These are phyloP conservation scores for Breviolum minutum DNA, from an alignment of 73 alveolate genomes.

Conservation along the genomic window DNA sequence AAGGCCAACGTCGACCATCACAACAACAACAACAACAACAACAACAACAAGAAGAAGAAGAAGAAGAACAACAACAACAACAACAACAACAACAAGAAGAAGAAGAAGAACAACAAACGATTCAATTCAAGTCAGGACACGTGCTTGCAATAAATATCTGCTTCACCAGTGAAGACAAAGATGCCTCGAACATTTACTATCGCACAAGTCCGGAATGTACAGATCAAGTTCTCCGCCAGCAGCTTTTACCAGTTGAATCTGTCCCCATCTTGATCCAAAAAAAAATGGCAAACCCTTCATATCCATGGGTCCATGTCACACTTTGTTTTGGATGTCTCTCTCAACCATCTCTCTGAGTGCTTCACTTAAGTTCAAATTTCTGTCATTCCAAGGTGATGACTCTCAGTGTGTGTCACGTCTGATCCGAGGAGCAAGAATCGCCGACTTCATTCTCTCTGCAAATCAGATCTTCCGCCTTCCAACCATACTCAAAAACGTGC, in stretches of 20 bases:
- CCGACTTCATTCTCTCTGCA: conserved; percentile 86
- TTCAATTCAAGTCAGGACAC: neutral
- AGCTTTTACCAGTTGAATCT: neutral
- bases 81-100: neutral
- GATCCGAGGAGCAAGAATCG: conserved; percentile 38
- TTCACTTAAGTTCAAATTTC: no score
- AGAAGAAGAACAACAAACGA: no score
- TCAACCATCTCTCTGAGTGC: neutral
- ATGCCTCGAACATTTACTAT: neutral
- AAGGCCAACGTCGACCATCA: no score
- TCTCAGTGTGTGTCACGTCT: no score
- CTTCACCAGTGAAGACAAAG: conserved; percentile 78
- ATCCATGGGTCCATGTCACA: neutral
- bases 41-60: neutral
- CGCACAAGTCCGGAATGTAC: no score
- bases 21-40: no score
- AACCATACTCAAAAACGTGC: neutral
- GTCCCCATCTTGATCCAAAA: neutral
- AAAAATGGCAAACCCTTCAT: neutral
- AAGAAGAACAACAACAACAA: no score
- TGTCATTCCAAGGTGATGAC: no score
- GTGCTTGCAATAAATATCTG: conserved; percentile 87
- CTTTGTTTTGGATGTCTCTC: neutral
- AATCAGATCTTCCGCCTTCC: conserved; percentile 49
- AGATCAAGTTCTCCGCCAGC: no score